Evolutionary conservation across 1,284 basidiomycete species (phyloP).

Genomic region (Puccinia polysora): DNA sequence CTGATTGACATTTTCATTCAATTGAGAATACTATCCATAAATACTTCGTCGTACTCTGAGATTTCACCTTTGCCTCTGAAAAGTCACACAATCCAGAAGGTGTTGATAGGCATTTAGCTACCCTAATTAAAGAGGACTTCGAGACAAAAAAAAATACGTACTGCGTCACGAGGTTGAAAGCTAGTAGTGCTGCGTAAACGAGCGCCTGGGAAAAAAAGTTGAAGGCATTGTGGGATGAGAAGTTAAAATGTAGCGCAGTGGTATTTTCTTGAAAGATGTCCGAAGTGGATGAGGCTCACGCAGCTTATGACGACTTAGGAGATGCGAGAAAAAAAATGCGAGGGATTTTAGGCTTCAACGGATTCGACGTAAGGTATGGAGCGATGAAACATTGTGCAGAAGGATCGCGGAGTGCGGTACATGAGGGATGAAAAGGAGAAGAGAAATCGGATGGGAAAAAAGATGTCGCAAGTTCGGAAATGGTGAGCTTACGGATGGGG

Average conservation of each 20-base stretch:
- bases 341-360: too few species aligned
- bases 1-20: not conserved
- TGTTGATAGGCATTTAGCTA: not conserved
- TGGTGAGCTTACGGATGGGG: slow-evolving; percentile 7
- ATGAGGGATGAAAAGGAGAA: not conserved
- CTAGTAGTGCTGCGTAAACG: slow-evolving; percentile 17
- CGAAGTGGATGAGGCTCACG: not conserved
- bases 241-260: too few species aligned
- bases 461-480: not conserved
- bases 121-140: not conserved
- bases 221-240: too few species aligned
- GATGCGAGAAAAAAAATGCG: not conserved
- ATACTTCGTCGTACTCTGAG: slow-evolving; percentile 1
- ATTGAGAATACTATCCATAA: not conserved
- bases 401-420: not conserved
- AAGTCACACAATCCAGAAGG: not conserved
- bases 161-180: slow-evolving; percentile 34
- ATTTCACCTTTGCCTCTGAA: slow-evolving; percentile 11
- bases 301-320: slow-evolving; percentile 25
- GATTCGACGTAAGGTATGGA: not conserved
- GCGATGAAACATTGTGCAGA: not conserved
- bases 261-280: not conserved
- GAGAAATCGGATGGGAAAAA: too few species aligned
- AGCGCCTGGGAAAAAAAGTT: not conserved
- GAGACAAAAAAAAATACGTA: not conserved